phyloP scores from a whole-genome alignment of 2,329 filamentous ascomycete genomes.

The Calonectria henricotiae region DNA sequence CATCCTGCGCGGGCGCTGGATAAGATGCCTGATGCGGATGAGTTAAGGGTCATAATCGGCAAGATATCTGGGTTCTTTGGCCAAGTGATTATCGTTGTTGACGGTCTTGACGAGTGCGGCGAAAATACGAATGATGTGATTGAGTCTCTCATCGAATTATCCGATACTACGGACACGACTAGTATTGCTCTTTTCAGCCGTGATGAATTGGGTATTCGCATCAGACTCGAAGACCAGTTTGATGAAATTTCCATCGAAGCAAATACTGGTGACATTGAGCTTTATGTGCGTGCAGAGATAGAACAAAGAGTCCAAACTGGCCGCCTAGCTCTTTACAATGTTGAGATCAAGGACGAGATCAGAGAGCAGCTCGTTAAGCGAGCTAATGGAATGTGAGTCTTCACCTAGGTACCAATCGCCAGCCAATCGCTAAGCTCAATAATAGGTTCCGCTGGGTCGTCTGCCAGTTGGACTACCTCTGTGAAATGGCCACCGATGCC shows the following conservation, averaged over 20 bases:
- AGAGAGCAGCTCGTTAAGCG: not conserved
- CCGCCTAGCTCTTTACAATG: constrained; percentile 15
- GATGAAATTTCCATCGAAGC: constrained; percentile 21
- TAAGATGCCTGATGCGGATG: not conserved
- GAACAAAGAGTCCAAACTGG: constrained; percentile 15
- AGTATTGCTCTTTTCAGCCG: constrained; percentile 36
- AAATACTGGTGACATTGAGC: constrained; percentile 26
- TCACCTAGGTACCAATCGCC: not conserved
- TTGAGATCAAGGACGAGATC: constrained; percentile 37
- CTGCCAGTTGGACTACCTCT: constrained; percentile 45
- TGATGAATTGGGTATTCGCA: constrained; percentile 29
- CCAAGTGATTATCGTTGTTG: constrained; percentile 23
- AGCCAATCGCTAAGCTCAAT: not conserved
- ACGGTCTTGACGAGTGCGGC: constrained; percentile 34
- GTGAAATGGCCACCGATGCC: constrained; percentile 29
- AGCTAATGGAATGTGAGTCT: constrained; percentile 39
- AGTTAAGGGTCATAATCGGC: fast-evolving
- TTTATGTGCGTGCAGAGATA: constrained; percentile 39
- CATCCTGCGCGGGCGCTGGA: not conserved
- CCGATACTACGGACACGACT: not conserved
- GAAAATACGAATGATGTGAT: constrained; percentile 17
- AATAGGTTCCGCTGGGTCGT: constrained; percentile 47
- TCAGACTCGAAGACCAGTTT: not conserved
- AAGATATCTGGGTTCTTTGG: constrained; percentile 15
- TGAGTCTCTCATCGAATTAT: not conserved